Evolutionary conservation across 108 stramenopile genomes (phyloP), one percentile per base, ranked within the genome.

Genomic region (Heterococcus sp.): DNA sequence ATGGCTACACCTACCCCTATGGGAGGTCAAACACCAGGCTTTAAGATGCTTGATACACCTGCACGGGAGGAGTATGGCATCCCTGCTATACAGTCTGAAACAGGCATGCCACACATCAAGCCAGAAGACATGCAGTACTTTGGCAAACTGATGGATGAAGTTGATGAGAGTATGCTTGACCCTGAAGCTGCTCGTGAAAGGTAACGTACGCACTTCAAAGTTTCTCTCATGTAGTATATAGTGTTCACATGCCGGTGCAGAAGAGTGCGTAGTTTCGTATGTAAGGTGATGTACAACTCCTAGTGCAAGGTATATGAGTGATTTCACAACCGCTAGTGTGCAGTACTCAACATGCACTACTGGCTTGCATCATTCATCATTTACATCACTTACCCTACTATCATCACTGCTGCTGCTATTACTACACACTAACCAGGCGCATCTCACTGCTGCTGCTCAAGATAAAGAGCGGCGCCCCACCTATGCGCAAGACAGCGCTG

Each of bases 401-500:
- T n/a, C n/a, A n/a, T n/a, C n/a, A n/a, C n/a, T n/a, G n/a, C n/a
- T n/a, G 58, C 58, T 14, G 58, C 58, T 14, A 26, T 26, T 14
- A n/a, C n/a, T n/a, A n/a, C n/a, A n/a, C n/a, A n/a, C n/a, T n/a
- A n/a, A n/a, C n/a, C n/a, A n/a, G n/a, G 14, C 71, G 71, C 58
- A 98, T 97, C 72, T 94, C 95, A 94, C 80, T 91, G 27, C 85
- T 97, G 21, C 82, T 99, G 64, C 89, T 98, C 1, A 96, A 97
- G 72, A 96, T 99, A 84, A 99, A 98, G 89, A 96, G 92, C 82
- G 98, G 98, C 29, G 95, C 96, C 0, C 97, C 98, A 8, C 95
- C 95, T 2, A 96, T 98, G 87, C 91, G 98, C 5, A 98, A 98
- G 87, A 94, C 95, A 28, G 98, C 95, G 14, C 92, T 98, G 90